These are phyloP conservation scores for Trypanosoma platydactyli DNA, from an alignment of 208 protist species.

Conservation along the genomic window DNA sequence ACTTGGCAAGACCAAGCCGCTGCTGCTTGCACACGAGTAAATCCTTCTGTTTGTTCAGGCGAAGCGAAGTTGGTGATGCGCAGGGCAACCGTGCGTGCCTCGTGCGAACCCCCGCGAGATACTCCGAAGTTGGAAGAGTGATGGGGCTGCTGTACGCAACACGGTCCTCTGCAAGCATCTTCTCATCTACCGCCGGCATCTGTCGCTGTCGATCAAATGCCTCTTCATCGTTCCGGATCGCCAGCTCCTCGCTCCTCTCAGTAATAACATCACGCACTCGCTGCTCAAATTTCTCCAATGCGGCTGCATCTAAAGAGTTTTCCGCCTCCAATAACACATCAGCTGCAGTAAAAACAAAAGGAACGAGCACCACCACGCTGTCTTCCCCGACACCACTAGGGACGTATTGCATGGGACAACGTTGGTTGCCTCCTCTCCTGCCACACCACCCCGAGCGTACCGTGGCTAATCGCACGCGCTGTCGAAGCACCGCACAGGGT, in stretches of 20 bases:
- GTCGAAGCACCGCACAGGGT: conserved; percentile 23
- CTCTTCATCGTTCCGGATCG: conserved; percentile 82
- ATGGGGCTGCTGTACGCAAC: conserved; percentile 53
- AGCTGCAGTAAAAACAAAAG: conserved; percentile 72
- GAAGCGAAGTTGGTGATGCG: conserved; percentile 36
- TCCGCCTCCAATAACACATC: conserved; percentile 85
- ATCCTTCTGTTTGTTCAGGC: conserved; percentile 39
- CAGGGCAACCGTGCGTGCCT: conserved; percentile 35
- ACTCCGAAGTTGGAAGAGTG: conserved; percentile 48
- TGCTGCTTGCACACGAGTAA: conserved; percentile 41
- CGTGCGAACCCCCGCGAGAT: conserved; percentile 44
- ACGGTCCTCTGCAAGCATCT: conserved; percentile 29
- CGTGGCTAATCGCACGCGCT: conserved; percentile 16
- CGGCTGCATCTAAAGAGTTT: conserved; percentile 67
- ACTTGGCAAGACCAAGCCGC: conserved; percentile 35
- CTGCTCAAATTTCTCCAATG: conserved; percentile 61
- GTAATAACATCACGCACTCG: conserved; percentile 55
- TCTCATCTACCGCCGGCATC: conserved; percentile 59
- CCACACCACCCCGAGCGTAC: conserved; percentile 15
- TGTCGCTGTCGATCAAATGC: conserved; percentile 75
- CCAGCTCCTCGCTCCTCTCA: conserved; percentile 53
- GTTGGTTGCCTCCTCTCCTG: not conserved
- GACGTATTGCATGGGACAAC: conserved; percentile 4
- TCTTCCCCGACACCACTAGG: conserved; percentile 3
- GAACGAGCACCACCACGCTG: conserved; percentile 51